phyloP scores from a whole-genome alignment of 164 flowering plant genomes.

The Aristolochia fimbriata region DNA sequence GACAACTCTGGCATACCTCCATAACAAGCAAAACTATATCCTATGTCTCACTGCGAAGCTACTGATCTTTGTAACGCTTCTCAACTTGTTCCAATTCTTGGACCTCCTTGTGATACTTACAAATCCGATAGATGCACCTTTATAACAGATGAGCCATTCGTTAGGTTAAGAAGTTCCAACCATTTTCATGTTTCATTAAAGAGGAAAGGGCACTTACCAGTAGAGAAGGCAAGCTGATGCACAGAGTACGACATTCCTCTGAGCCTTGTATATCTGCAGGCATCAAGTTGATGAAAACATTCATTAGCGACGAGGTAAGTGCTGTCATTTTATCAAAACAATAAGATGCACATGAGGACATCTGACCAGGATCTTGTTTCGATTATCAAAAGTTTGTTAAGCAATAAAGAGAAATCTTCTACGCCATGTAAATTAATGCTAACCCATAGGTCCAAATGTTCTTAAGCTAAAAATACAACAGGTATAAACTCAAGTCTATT shows the following conservation, averaged over 20 bases:
- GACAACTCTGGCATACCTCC: too few species aligned
- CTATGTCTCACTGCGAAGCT: conserved; percentile 8
- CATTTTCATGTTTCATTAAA: not conserved
- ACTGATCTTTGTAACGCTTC: conserved; percentile 71
- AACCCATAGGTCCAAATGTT: too few species aligned
- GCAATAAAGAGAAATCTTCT: too few species aligned
- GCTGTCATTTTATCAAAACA: not conserved
- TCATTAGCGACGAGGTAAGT: not conserved
- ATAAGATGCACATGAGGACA: not conserved
- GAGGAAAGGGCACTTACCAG: conserved; percentile 36
- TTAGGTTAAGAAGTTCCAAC: not conserved
- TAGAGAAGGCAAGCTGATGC: conserved; percentile 64
- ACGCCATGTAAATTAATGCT: too few species aligned
- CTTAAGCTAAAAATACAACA: too few species aligned
- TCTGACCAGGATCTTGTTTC: not conserved
- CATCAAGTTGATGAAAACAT: not conserved
- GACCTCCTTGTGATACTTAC: conserved; percentile 63
- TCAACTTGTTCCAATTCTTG: conserved; percentile 69
- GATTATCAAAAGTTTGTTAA: too few species aligned
- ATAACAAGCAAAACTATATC: too few species aligned
- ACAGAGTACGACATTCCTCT: conserved; percentile 80
- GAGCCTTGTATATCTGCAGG: conserved; percentile 83
- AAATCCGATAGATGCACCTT: conserved; percentile 72
- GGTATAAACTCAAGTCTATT: too few species aligned
- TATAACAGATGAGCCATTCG: not conserved